A percentile compares a stretch with the other conserved stretches of the same genome.
Conservation (phyloP, 805 yeast genomes). For the Nakazawaea ishiwadae region DNA sequence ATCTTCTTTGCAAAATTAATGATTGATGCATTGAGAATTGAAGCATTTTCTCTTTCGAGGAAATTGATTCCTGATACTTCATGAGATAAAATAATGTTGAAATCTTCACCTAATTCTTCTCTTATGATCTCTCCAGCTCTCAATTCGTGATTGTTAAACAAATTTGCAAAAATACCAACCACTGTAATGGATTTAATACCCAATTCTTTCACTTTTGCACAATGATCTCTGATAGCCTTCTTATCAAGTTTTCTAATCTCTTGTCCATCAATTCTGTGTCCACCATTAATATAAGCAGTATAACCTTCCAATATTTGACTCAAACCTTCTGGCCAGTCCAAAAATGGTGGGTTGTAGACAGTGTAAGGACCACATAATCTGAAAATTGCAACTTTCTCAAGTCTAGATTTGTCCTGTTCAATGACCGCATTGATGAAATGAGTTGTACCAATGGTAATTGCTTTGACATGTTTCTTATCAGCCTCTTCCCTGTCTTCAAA, state of each 20-base stretch:
- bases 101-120: constrained; percentile 22
- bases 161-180: constrained; percentile 35
- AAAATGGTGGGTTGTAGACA: constrained; percentile 32
- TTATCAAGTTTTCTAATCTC: constrained; percentile 29
- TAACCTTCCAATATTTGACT: constrained; percentile 29
- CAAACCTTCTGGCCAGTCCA: constrained; percentile 38
- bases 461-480: constrained; percentile 23
- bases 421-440: constrained; percentile 47
- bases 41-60: constrained; percentile 42
- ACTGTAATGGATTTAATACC: constrained; percentile 35
- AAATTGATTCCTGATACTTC: constrained; percentile 38
- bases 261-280: constrained; percentile 36
- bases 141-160: constrained; percentile 33
- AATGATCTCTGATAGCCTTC: constrained; percentile 24
- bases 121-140: constrained; percentile 28
- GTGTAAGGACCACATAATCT: constrained; percentile 42
- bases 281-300: constrained; percentile 32
- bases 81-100: constrained; percentile 32
- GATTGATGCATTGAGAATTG: constrained; percentile 42
- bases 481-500: constrained; percentile 20
- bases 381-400: constrained; percentile 39
- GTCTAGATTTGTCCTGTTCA: constrained; percentile 36
- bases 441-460: constrained; percentile 48
- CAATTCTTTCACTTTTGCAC: constrained; percentile 24
- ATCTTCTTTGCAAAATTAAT: constrained; percentile 37